phyloP scores from a whole-genome alignment of 164 flowering plant genomes.

The Saururus chinensis region DNA sequence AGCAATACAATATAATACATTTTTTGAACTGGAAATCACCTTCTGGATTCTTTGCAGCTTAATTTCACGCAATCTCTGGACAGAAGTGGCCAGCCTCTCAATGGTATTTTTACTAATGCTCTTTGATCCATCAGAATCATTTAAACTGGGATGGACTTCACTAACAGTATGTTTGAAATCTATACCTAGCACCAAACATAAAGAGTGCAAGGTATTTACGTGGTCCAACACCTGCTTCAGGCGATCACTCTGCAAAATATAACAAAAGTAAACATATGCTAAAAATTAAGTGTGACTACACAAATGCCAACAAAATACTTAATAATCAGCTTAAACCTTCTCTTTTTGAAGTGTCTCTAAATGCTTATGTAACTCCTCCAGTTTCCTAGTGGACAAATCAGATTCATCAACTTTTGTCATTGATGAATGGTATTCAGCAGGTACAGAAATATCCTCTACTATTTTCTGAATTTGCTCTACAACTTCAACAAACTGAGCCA shows the following conservation, averaged over 20 bases:
- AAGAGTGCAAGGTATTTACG: constrained; percentile 31
- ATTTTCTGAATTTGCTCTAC: constrained; percentile 46
- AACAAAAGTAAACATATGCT: neutral
- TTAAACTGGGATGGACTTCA: constrained; percentile 49
- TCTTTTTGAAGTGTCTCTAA: constrained; percentile 69
- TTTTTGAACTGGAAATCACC: constrained; percentile 22
- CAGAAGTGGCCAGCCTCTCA: constrained; percentile 27
- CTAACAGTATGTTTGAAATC: constrained; percentile 40
- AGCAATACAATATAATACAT: neutral
- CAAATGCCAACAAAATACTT: neutral
- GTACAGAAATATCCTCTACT: constrained; percentile 37
- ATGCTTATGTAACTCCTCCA: constrained; percentile 73
- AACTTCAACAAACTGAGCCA: constrained; percentile 61
- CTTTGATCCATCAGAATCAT: constrained; percentile 30
- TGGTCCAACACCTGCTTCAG: constrained; percentile 44
- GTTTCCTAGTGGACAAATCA: constrained; percentile 71
- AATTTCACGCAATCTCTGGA: constrained; percentile 36
- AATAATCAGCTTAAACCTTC: constrained; percentile 39
- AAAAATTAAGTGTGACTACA: neutral
- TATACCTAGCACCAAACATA: constrained; percentile 68
- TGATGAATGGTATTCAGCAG: constrained; percentile 12
- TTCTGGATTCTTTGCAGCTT: constrained; percentile 54
- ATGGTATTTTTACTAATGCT: constrained; percentile 40
- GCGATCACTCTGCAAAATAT: constrained; percentile 41
- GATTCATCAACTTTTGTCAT: constrained; percentile 46